These are phyloP conservation scores for Graphiopsis chlorocephala DNA, from an alignment of 2,329 filamentous ascomycete genomes.

Conservation along the genomic window DNA sequence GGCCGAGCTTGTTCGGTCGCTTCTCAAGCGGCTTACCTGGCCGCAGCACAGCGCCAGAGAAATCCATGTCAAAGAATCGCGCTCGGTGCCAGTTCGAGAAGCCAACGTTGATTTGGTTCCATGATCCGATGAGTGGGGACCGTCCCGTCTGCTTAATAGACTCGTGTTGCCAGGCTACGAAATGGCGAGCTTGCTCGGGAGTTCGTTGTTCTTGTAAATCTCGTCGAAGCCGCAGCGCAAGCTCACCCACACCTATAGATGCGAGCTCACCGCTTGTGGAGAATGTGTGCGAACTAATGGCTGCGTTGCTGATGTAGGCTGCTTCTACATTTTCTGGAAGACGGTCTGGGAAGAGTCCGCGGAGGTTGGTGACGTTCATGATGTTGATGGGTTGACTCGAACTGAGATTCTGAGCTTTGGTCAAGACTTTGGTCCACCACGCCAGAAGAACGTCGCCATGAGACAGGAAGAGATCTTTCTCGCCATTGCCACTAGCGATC, in stretches of 20 bases:
- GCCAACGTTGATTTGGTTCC: conserved; percentile 2
- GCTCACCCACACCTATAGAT: neutral
- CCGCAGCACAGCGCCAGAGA: conserved; percentile 17
- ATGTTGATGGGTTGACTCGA: conserved; percentile 23
- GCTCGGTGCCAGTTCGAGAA: conserved; percentile 22
- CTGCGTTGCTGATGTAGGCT: conserved; percentile 11
- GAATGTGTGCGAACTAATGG: neutral
- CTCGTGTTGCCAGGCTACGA: conserved; percentile 14
- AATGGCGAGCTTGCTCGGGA: conserved; percentile 17
- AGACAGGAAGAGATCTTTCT: conserved; percentile 22
- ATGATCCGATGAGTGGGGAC: neutral
- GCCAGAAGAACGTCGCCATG: conserved; percentile 31
- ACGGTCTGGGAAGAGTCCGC: conserved; percentile 20
- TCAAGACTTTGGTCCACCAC: conserved; percentile 19
- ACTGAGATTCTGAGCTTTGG: conserved; percentile 12
- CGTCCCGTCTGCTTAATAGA: neutral
- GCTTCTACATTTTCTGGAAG: conserved; percentile 5
- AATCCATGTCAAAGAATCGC: conserved; percentile 19
- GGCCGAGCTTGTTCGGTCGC: conserved; percentile 14
- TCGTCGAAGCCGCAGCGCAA: conserved; percentile 16
- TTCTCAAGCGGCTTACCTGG: conserved; percentile 5
- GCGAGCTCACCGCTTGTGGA: conserved; percentile 9
- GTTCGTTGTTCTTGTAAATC: conserved; percentile 14
- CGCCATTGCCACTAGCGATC: conserved; percentile 1
- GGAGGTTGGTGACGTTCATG: conserved; percentile 30